Evolutionary conservation across 257 asterid genomes (phyloP).

Genomic region (Jacaranda mimosifolia): DNA sequence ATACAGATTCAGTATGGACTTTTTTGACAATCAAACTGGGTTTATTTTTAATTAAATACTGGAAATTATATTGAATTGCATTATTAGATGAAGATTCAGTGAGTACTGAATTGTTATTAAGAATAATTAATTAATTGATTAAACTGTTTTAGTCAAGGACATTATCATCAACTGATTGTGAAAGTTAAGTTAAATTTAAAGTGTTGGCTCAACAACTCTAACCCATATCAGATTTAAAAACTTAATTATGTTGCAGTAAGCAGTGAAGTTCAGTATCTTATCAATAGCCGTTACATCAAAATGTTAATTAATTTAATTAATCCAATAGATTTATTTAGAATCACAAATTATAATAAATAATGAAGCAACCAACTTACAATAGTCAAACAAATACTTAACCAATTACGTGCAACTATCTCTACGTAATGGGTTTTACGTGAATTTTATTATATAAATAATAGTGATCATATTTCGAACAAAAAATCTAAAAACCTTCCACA

Average conservation of each 20-base stretch:
- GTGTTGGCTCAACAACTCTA: slow-evolving; percentile 38
- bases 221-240: slow-evolving; percentile 4
- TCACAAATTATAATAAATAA: too few relatives aligned
- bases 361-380: too few relatives aligned
- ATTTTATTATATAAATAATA: too few relatives aligned
- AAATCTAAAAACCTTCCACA: too few relatives aligned
- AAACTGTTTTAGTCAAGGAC: not conserved
- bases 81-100: not conserved
- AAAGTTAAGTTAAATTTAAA: not conserved
- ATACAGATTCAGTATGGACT: not conserved
- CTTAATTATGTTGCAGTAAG: not conserved
- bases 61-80: not conserved
- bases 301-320: too few relatives aligned
- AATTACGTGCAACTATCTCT: too few relatives aligned
- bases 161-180: not conserved
- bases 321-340: too few relatives aligned
- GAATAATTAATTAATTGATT: not conserved
- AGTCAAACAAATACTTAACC: too few relatives aligned
- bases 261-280: not conserved
- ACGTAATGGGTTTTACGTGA: too few relatives aligned
- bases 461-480: too few relatives aligned
- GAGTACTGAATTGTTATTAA: not conserved
- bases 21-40: not conserved
- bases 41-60: not conserved
- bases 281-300: not conserved